Conservation (phyloP, 2,329 filamentous ascomycete genomes). For the Pseudogymnoascus sp. region DNA sequence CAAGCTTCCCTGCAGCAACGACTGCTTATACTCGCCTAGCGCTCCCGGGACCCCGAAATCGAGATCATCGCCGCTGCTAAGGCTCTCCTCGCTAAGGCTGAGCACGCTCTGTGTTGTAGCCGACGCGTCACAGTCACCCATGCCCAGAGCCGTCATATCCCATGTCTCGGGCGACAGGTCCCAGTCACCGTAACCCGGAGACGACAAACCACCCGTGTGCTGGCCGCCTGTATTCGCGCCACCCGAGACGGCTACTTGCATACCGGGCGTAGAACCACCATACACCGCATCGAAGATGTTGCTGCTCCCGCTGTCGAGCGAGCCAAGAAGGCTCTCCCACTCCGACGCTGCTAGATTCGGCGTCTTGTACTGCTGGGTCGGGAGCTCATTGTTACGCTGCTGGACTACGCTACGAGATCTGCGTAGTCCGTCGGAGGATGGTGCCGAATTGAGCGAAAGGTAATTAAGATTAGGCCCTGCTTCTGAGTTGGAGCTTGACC, state of each 20-base stretch:
- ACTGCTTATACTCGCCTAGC: slow-evolving; percentile 14
- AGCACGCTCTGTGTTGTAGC: slow-evolving; percentile 43
- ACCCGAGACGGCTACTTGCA: slow-evolving; percentile 26
- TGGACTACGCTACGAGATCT: background rate
- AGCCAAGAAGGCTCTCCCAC: slow-evolving; percentile 75
- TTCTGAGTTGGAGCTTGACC: slow-evolving; percentile 11
- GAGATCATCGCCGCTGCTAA: slow-evolving; percentile 42
- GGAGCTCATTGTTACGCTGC: background rate
- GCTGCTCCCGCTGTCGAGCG: slow-evolving; percentile 68
- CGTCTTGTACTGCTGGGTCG: slow-evolving; percentile 12
- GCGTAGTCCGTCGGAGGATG: background rate
- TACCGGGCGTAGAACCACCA: slow-evolving; percentile 47
- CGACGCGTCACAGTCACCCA: slow-evolving; percentile 28
- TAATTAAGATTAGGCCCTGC: slow-evolving; percentile 48
- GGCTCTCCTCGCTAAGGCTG: slow-evolving; percentile 51
- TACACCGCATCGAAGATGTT: slow-evolving; percentile 84
- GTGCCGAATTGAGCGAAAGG: slow-evolving; percentile 35
- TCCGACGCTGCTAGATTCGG: slow-evolving; percentile 52
- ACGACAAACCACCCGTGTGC: background rate
- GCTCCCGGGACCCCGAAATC: background rate
- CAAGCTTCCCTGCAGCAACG: slow-evolving; percentile 12
- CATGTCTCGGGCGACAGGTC: slow-evolving; percentile 50
- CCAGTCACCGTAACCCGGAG: slow-evolving; percentile 3
- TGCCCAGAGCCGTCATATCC: slow-evolving; percentile 32
- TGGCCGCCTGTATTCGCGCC: background rate